Evolutionary conservation across 257 asterid genomes (phyloP), one percentile per base, ranked within the genome.

Genomic region (Phtheirospermum japonicum): DNA sequence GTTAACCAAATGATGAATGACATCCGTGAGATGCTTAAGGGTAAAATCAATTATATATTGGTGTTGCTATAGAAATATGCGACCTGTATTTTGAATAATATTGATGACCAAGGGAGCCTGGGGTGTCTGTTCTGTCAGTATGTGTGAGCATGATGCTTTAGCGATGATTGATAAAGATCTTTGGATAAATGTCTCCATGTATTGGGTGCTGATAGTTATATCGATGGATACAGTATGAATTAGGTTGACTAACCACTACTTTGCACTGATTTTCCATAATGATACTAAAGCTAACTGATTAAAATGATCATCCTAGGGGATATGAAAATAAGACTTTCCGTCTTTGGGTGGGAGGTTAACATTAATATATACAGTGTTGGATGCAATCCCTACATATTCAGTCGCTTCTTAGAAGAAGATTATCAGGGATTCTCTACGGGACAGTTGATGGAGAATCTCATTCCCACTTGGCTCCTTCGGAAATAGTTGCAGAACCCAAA

Each of bases 171-270:
- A 14, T n/a, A 31, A 32, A 56, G 12, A 30, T 55, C 50, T 28
- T 40, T 56, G 2, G 20, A 65, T 39, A 54, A 8, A 56, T 16
- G 16, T 52, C 56, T 43, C 49, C 39, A 31, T 30, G 17, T 45
- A 61, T 45, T 42, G 33, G 45, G 40, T 14, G 53, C 66, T 43
- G 57, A n/a, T 14, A 28, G 33, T 13, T 20, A 50, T 6, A 42
- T 39, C 26, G 26, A 14, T n/a, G 62, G 48, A 39, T 53, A n/a
- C 8, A 20, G 10, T 16, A 14, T 30, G 37, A 32, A 6, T 17
- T 32, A 11, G n/a, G 68, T 23, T 49, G 49, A 32, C 31, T 48
- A 49, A 32, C 48, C 39, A 23, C 23, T 37, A 42, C n/a, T 4
- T n/a, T 12, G 4, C 16, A 59, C 9, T 42, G 54, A 32, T 23